Evolutionary conservation across 208 protist genomes (phyloP), one percentile per base, ranked within the genome.

Genomic region (Porcisia deanei): DNA sequence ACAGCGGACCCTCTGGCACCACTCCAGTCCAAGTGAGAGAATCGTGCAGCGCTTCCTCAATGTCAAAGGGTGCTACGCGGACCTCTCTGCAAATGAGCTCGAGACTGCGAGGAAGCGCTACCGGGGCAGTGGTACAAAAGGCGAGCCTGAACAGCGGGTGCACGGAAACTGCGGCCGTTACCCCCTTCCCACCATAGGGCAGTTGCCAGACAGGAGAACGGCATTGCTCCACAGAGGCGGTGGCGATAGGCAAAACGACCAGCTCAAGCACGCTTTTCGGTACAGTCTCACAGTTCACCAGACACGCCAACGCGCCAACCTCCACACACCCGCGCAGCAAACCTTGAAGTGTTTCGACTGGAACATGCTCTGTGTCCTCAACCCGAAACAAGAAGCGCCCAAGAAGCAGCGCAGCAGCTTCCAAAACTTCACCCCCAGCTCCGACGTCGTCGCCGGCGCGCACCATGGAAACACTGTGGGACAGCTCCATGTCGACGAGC

Each of bases 371-470:
- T 54, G 85, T 82, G 49, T 86, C 90, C 69, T 92, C 88, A n/a
- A 95, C 57, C 37, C 75, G 81, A 58, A 87, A 77, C 47, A 88
- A 86, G 79, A 91, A 92, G 57, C 88, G 80, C 10, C 93, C 93
- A 45, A 89, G 70, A 72, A 94, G 45, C 30, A 69, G 25, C 16
- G 83, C 71, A 3, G 80, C 71, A 47, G 68, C 71, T 30, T 76
- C 63, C 9, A 90, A 67, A 6, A 84, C 43, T 41, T 76, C 64
- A 4, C 74, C 68, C 34, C 79, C 76, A 1, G 68, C 72, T 18
- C 66, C 58, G 8, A 67, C 43, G 43, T 73, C 71, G 58, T 66
- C 73, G 37, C 67, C 65, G 37, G 84, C 81, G 43, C 73, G 79
- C 1, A 87, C 55, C 52, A 90, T 49, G 30, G 85, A 86, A 9